A percentile compares a stretch with the other conserved stretches of the same genome.
phyloP scores from a whole-genome alignment of 2,329 filamentous ascomycete species.

The Ceratocystis smalleyi region DNA sequence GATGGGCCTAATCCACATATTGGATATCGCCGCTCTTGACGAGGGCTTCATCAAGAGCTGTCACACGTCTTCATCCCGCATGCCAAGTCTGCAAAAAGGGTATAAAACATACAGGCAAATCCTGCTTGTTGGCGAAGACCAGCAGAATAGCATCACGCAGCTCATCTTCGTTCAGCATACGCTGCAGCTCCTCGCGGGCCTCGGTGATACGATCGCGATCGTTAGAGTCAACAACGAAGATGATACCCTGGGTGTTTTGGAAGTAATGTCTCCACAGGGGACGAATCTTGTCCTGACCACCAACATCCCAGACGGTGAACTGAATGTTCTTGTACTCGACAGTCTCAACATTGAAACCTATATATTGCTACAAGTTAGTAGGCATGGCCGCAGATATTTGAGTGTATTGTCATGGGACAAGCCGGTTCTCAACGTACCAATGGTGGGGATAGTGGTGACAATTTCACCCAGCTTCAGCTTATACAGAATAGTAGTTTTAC shows the following conservation, averaged over 20 bases:
- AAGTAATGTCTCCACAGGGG: conserved; percentile 99
- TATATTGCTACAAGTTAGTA: background rate
- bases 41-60: background rate
- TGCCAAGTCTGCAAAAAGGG: background rate
- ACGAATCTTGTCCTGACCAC: conserved; percentile 99
- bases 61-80: background rate
- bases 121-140: conserved; percentile 99
- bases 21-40: too few relatives aligned
- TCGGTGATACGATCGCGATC: conserved; percentile 97
- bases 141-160: conserved; percentile 91
- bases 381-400: background rate
- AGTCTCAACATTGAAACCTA: conserved; percentile 98
- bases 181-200: conserved; percentile 87
- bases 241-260: conserved; percentile 98
- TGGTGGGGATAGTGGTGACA: conserved; percentile 97
- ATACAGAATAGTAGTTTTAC: conserved; percentile 99
- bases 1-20: too few relatives aligned
- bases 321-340: conserved; percentile 99
- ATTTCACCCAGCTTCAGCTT: conserved; percentile 99
- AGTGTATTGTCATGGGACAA: background rate
- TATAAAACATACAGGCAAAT: conserved; percentile 65
- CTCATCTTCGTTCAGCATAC: conserved; percentile 98
- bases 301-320: conserved; percentile 99
- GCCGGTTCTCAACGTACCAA: conserved; percentile 45
- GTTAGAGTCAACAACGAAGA: conserved; percentile 99